Conservation (phyloP, 1,284 basidiomycete genomes). For the Dichomitus squalens region DNA sequence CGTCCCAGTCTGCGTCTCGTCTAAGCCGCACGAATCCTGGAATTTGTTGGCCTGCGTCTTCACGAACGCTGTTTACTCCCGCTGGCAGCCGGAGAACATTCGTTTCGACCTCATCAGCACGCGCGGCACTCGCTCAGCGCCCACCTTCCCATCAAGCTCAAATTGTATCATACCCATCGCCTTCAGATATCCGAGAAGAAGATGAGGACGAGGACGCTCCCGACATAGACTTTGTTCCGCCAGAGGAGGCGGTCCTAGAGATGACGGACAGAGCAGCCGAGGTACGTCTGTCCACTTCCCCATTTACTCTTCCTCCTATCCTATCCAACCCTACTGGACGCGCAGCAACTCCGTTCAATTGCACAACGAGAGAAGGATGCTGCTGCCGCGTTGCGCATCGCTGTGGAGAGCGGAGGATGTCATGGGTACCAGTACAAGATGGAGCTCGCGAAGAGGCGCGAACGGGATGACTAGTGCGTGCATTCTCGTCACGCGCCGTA, state of each 20-base stretch:
- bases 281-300: constrained; percentile 38
- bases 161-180: constrained; percentile 27
- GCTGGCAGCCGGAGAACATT: constrained; percentile 18
- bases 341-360: constrained; percentile 69
- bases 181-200: constrained; percentile 16
- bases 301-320: neutral
- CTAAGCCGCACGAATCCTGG: neutral
- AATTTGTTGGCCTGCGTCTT: neutral
- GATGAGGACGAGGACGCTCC: constrained; percentile 31
- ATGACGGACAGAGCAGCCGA: constrained; percentile 75
- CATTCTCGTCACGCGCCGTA: neutral
- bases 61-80: neutral
- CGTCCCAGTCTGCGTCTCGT: neutral
- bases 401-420: constrained; percentile 89
- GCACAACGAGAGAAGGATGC: constrained; percentile 59
- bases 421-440: constrained; percentile 95
- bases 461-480: constrained; percentile 80
- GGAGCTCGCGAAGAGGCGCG: constrained; percentile 63
- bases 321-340: neutral
- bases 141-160: constrained; percentile 24
- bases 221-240: constrained; percentile 33
- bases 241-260: constrained; percentile 41
- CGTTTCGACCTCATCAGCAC: constrained; percentile 15
- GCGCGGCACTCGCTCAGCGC: constrained; percentile 26
- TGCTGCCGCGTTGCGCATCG: constrained; percentile 68